Conservation (phyloP, 2,329 filamentous ascomycete species). For the Stachybotrys echinatus region DNA sequence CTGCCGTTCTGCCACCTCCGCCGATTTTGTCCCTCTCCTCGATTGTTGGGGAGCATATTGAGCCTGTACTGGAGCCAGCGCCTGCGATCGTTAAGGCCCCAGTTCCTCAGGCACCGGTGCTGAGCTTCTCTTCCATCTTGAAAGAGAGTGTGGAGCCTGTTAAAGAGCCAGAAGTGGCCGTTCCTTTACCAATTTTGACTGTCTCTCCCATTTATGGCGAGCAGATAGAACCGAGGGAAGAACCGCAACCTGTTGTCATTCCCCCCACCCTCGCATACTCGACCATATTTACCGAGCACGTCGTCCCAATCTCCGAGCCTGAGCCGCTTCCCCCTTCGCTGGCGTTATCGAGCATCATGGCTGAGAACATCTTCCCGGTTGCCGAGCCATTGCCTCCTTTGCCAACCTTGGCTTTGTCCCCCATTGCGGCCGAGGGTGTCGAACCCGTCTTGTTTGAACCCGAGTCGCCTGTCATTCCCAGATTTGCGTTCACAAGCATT, state of each 20-base stretch:
- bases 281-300: constrained; percentile 14
- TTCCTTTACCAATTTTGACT: constrained; percentile 14
- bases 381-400: constrained; percentile 12
- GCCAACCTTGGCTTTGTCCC: constrained; percentile 28
- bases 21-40: constrained; percentile 9
- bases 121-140: constrained; percentile 24
- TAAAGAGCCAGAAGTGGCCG: constrained; percentile 19
- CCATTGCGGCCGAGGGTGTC: constrained; percentile 26
- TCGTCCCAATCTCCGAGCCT: constrained; percentile 18
- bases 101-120: constrained; percentile 4
- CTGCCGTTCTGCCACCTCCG: neutral
- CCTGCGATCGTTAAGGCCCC: constrained; percentile 15
- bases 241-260: constrained; percentile 13
- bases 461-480: constrained; percentile 15
- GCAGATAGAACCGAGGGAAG: constrained; percentile 28
- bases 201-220: constrained; percentile 23
- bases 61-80: constrained; percentile 23
- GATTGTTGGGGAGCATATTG: constrained; percentile 16
- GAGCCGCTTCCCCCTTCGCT: constrained; percentile 14
- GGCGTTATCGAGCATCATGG: constrained; percentile 20
- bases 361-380: constrained; percentile 29
- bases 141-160: constrained; percentile 23
- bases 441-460: constrained; percentile 32
- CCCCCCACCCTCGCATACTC: constrained; percentile 12
- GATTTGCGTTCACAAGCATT: constrained; percentile 38